Percentiles rank a stretch among this genome's conserved stretches.
These are phyloP conservation scores for Moesziomyces parantarcticus DNA, from an alignment of 1,284 basidiomycete species.

Conservation along the genomic window DNA sequence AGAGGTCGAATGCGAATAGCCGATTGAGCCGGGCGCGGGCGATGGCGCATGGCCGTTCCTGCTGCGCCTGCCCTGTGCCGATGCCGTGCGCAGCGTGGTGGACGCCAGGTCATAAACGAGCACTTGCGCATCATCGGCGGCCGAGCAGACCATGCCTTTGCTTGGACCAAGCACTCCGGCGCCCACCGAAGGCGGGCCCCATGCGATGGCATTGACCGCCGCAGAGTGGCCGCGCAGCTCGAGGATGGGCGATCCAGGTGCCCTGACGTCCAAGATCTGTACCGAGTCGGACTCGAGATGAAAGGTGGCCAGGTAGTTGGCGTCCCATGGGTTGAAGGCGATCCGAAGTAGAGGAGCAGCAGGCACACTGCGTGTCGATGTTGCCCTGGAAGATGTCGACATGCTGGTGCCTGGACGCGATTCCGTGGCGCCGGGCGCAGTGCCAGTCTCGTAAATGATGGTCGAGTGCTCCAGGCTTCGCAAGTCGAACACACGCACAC, in stretches of 20 bases:
- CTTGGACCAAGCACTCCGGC: constrained; percentile 52
- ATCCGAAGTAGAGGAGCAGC: constrained; percentile 64
- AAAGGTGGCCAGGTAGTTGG: constrained; percentile 68
- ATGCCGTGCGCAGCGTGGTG: constrained; percentile 62
- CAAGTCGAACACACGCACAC: constrained; percentile 93
- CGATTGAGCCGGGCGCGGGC: constrained; percentile 46
- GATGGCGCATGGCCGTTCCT: constrained; percentile 58
- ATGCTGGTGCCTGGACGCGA: constrained; percentile 52
- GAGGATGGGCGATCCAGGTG: constrained; percentile 65
- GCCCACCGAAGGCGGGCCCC: constrained; percentile 63
- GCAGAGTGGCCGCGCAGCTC: constrained; percentile 65
- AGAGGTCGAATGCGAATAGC: constrained; percentile 40
- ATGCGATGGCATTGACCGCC: constrained; percentile 64
- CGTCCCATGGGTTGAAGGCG: constrained; percentile 68
- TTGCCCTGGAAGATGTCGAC: constrained; percentile 40
- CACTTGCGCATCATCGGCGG: constrained; percentile 65
- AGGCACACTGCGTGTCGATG: constrained; percentile 34
- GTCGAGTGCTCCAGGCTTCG: constrained; percentile 97
- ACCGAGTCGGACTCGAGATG: constrained; percentile 64
- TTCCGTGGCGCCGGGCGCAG: constrained; percentile 40
- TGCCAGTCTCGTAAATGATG: constrained; percentile 84
- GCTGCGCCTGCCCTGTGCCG: constrained; percentile 63
- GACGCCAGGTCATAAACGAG: constrained; percentile 66
- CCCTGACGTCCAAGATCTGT: constrained; percentile 67
- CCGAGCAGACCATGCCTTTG: constrained; percentile 68